These are phyloP conservation scores for Verticillium alfalfae DNA, from an alignment of 2,329 filamentous ascomycete species.

Conservation along the genomic window DNA sequence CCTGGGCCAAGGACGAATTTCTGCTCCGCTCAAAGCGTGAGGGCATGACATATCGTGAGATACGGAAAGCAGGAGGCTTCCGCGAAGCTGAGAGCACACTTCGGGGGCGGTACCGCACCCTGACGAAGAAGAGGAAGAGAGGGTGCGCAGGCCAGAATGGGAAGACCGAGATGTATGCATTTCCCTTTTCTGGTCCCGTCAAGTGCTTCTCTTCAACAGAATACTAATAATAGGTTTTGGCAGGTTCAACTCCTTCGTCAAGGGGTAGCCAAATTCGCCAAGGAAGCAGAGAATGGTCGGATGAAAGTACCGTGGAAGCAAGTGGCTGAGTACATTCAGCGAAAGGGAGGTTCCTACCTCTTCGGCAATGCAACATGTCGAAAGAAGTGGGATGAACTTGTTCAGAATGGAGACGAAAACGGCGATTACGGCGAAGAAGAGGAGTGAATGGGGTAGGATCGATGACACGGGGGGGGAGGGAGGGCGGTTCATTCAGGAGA, in stretches of 20 bases:
- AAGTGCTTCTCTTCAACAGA: not conserved
- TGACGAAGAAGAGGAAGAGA: slow-evolving; percentile 57
- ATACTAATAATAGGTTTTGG: not conserved
- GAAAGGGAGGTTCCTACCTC: slow-evolving; percentile 48
- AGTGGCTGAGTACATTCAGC: slow-evolving; percentile 46
- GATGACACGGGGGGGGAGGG: no score
- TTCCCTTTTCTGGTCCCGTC: not conserved
- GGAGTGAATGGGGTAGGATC: not conserved
- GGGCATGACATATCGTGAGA: slow-evolving; percentile 62
- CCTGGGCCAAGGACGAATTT: slow-evolving; percentile 33
- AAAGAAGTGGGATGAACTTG: slow-evolving; percentile 49
- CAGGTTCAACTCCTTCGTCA: slow-evolving; percentile 39
- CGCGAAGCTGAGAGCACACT: slow-evolving; percentile 67
- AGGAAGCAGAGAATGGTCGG: slow-evolving; percentile 18
- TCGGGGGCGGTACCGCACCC: slow-evolving; percentile 58
- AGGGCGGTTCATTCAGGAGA: not conserved
- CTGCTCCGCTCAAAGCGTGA: slow-evolving; percentile 47
- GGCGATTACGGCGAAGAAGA: not conserved
- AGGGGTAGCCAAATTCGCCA: slow-evolving; percentile 33
- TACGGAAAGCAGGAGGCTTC: slow-evolving; percentile 49
- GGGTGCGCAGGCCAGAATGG: slow-evolving; percentile 65
- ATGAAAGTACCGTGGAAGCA: slow-evolving; percentile 50
- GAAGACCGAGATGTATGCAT: slow-evolving; percentile 54
- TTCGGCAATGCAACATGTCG: slow-evolving; percentile 56
- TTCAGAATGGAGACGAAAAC: not conserved